Conservation (phyloP, 345 rosid genomes). For the Citrus reticulata region DNA sequence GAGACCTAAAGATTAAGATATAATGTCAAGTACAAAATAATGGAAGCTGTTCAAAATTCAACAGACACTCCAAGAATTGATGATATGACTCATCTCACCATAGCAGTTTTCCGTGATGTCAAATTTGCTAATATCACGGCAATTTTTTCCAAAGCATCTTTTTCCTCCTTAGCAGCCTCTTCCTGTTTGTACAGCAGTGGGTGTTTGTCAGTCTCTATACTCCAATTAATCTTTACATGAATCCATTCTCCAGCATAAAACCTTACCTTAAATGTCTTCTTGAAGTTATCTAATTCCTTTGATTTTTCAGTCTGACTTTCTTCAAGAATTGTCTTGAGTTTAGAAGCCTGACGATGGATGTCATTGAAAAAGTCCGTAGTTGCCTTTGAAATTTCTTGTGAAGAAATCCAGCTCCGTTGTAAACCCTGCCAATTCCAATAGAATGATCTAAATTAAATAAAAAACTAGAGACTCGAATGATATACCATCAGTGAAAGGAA, state of each 20-base stretch:
- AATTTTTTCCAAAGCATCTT: slow-evolving; percentile 64
- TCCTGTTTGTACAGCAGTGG: slow-evolving; percentile 44
- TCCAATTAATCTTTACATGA: background rate
- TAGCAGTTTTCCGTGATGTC: slow-evolving; percentile 59
- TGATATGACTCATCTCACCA: slow-evolving; percentile 36
- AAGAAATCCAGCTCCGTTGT: slow-evolving; percentile 49
- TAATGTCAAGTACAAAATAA: slow-evolving; percentile 11
- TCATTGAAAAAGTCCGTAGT: slow-evolving; percentile 51
- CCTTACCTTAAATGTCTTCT: slow-evolving; percentile 58
- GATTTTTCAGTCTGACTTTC: slow-evolving; percentile 51
- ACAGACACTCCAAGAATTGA: background rate
- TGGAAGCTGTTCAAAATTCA: background rate
- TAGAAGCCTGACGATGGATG: slow-evolving; percentile 54
- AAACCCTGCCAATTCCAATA: slow-evolving; percentile 42
- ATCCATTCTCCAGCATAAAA: background rate
- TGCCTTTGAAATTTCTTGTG: slow-evolving; percentile 58
- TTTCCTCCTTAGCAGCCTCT: slow-evolving; percentile 72
- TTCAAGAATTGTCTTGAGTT: slow-evolving; percentile 38
- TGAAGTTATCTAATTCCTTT: slow-evolving; percentile 49
- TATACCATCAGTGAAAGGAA: slow-evolving; percentile 6
- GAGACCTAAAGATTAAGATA: slow-evolving; percentile 42
- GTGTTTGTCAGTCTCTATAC: slow-evolving; percentile 3
- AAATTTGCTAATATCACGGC: slow-evolving; percentile 53
- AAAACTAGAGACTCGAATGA: background rate
- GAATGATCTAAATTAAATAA: background rate